phyloP scores from a whole-genome alignment of 805 yeast genomes.

The Alloascoidea africana region DNA sequence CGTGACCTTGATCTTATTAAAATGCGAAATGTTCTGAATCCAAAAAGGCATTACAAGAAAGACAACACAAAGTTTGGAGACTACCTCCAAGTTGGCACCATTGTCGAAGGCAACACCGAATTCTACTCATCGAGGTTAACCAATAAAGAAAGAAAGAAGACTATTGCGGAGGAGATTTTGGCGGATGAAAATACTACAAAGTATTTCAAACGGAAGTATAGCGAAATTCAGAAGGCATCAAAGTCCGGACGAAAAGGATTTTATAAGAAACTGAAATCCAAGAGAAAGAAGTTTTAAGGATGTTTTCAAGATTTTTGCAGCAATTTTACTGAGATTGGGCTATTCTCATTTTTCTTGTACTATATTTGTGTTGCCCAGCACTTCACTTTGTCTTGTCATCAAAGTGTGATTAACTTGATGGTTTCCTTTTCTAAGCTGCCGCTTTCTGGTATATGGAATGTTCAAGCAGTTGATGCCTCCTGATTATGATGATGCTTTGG shows the following conservation, averaged over 20 bases:
- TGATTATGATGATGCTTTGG: no score
- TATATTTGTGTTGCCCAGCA: no score
- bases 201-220: conserved; percentile 76
- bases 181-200: conserved; percentile 52
- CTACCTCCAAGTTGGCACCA: conserved; percentile 78
- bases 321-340: no score
- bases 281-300: conserved; percentile 36
- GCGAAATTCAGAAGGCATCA: conserved; percentile 57
- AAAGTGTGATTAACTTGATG: no score
- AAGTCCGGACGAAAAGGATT: conserved; percentile 52
- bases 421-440: no score
- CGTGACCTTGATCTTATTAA: conserved; percentile 68
- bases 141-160: conserved; percentile 58
- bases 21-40: conserved; percentile 85
- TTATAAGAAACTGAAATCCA: conserved; percentile 45
- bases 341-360: no score
- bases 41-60: conserved; percentile 88
- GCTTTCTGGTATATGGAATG: no score
- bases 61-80: conserved; percentile 58
- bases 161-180: conserved; percentile 72
- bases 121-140: conserved; percentile 52
- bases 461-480: no score
- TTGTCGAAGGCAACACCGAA: conserved; percentile 71
- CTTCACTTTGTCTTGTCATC: no score
- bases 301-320: no score